These are phyloP conservation scores for Prototheca wickerhamii DNA, from an alignment of 163 green algal species.

Conservation along the genomic window DNA sequence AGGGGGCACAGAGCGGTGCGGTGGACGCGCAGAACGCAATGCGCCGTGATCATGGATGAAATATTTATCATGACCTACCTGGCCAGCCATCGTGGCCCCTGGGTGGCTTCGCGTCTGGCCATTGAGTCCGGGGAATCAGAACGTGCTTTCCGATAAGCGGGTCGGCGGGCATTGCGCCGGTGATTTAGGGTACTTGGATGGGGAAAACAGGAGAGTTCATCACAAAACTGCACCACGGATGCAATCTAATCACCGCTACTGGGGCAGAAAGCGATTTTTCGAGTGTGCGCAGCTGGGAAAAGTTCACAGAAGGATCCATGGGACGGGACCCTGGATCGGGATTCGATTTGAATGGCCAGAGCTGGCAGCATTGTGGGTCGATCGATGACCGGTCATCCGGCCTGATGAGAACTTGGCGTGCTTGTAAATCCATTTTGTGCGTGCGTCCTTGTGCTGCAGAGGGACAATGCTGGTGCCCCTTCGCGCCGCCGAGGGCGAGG, in stretches of 20 bases:
- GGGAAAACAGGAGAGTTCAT: no score
- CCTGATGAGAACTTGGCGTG: background rate
- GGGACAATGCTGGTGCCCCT: background rate
- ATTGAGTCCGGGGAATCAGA: background rate
- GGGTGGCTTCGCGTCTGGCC: background rate
- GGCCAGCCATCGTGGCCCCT: background rate
- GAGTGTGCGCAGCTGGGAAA: no score
- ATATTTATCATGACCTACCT: background rate
- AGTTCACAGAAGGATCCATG: no score
- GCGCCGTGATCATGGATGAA: no score
- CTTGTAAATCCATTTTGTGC: background rate
- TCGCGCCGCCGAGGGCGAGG: background rate
- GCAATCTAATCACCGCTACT: no score
- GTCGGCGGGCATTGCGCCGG: no score
- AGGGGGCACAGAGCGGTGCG: no score
- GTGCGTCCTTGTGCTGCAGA: background rate
- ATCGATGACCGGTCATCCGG: background rate
- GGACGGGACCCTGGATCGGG: no score
- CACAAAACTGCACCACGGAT: no score
- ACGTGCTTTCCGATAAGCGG: background rate
- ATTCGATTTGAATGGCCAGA: background rate
- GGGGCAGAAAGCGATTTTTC: no score
- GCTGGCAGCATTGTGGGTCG: background rate
- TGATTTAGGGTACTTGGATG: no score
- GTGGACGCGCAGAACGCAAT: no score